These are phyloP conservation scores for Somion occarium DNA, from an alignment of 1,284 basidiomycete genomes.

Conservation along the genomic window DNA sequence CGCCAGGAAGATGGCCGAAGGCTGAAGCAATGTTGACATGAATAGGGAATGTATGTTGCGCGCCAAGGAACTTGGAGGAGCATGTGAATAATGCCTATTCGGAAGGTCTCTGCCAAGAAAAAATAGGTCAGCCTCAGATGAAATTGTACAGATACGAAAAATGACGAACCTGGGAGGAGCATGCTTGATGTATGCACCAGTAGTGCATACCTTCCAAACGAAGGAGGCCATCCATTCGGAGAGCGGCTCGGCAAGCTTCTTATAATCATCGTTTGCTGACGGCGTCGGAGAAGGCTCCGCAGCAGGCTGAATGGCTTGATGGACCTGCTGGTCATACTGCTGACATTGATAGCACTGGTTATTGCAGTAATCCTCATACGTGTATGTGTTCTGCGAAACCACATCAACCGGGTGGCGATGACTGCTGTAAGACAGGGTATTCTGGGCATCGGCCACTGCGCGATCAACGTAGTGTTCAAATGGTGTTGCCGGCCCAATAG, in stretches of 20 bases:
- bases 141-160: background rate
- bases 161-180: slow-evolving; percentile 26
- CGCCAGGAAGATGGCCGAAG: slow-evolving; percentile 74
- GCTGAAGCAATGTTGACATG: slow-evolving; percentile 76
- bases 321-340: slow-evolving; percentile 12
- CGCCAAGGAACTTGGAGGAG: slow-evolving; percentile 51
- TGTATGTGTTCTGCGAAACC: slow-evolving; percentile 18
- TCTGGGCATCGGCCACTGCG: slow-evolving; percentile 45
- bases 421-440: slow-evolving; percentile 10
- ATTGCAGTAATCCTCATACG: slow-evolving; percentile 21
- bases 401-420: slow-evolving; percentile 5
- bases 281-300: slow-evolving; percentile 43
- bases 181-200: slow-evolving; percentile 52
- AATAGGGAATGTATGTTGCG: slow-evolving; percentile 67
- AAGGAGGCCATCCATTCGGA: slow-evolving; percentile 74
- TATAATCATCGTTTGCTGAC: slow-evolving; percentile 54
- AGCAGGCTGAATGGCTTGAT: slow-evolving; percentile 19
- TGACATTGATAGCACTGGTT: slow-evolving; percentile 26
- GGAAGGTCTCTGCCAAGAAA: background rate
- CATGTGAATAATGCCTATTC: slow-evolving; percentile 35
- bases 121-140: slow-evolving; percentile 10
- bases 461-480: slow-evolving; percentile 73
- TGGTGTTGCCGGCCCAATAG: slow-evolving; percentile 66
- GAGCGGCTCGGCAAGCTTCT: slow-evolving; percentile 67
- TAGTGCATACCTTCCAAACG: slow-evolving; percentile 76